A percentile compares a stretch with the other conserved stretches of the same genome.
Conservation (phyloP, 331 rosid genomes). For the Phaseolus coccineus region DNA sequence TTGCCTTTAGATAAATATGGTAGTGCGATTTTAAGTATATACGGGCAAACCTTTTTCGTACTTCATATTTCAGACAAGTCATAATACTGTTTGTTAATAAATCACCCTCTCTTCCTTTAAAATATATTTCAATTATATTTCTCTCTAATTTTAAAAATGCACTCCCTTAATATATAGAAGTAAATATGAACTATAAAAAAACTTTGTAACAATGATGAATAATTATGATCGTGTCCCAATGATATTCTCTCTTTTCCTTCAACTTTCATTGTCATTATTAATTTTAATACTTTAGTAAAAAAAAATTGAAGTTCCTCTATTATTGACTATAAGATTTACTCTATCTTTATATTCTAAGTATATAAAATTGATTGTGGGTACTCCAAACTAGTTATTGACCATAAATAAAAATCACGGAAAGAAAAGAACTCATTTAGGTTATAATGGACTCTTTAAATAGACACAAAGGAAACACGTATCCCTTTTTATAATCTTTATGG, state of each 20-base stretch:
- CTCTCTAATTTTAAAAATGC: background rate
- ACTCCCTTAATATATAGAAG: background rate
- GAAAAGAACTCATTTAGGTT: background rate
- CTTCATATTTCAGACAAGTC: background rate
- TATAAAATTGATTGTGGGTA: background rate
- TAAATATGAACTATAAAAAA: background rate
- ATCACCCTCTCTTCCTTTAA: background rate
- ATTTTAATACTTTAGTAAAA: background rate
- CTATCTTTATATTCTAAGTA: background rate
- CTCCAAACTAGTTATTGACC: background rate
- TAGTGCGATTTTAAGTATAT: background rate
- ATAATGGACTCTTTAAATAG: background rate
- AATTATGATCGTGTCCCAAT: background rate
- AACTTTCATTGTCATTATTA: background rate
- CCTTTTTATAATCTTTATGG: background rate
- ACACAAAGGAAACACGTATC: background rate
- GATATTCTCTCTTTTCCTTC: background rate
- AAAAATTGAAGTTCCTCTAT: background rate
- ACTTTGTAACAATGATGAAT: background rate
- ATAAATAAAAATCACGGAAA: background rate
- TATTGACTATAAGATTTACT: background rate
- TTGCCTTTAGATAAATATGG: background rate
- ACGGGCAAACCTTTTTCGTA: background rate
- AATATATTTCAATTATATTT: background rate
- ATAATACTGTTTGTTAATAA: background rate